These are phyloP conservation scores for Huntiella bhutanensis DNA, from an alignment of 2,329 filamentous ascomycete genomes.

Conservation along the genomic window DNA sequence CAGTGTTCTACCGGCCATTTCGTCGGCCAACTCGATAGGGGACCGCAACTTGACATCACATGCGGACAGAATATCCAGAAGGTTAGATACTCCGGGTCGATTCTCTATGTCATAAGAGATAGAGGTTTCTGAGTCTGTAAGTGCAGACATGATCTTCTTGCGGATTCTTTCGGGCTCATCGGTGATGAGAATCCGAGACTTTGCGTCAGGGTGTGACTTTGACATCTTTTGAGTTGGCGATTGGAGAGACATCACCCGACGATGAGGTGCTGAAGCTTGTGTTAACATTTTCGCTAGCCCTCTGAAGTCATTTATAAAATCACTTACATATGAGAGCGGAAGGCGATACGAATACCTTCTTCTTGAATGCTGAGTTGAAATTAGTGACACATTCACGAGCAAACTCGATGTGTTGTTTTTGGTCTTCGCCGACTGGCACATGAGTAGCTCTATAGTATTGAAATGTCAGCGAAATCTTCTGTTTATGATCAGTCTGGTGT, in stretches of 20 bases:
- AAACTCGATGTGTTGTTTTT: constrained; percentile 86
- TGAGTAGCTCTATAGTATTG: constrained; percentile 50
- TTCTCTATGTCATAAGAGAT: constrained; percentile 52
- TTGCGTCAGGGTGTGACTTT: constrained; percentile 56
- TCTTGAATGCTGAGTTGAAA: constrained; percentile 59
- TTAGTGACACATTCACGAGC: constrained; percentile 66
- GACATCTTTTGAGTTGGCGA: constrained; percentile 78
- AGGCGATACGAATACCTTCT: constrained; percentile 43
- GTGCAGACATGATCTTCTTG: constrained; percentile 49
- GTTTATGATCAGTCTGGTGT: too few relatives aligned
- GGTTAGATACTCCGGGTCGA: constrained; percentile 72
- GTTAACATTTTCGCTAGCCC: neutral
- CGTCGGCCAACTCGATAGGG: constrained; percentile 22
- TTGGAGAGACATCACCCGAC: constrained; percentile 76
- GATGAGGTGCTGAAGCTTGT: constrained; percentile 44
- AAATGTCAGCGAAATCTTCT: neutral
- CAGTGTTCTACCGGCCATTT: constrained; percentile 21
- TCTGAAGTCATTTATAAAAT: neutral
- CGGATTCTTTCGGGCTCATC: constrained; percentile 45
- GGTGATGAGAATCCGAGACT: constrained; percentile 68
- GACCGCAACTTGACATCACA: constrained; percentile 31
- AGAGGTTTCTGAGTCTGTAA: constrained; percentile 51
- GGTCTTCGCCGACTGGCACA: constrained; percentile 93
- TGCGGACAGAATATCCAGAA: constrained; percentile 62
- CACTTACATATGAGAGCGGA: constrained; percentile 50